Base-by-base conservation (phyloP, 805 yeast genomes). In the Monosporozyma siamensis region DNA sequence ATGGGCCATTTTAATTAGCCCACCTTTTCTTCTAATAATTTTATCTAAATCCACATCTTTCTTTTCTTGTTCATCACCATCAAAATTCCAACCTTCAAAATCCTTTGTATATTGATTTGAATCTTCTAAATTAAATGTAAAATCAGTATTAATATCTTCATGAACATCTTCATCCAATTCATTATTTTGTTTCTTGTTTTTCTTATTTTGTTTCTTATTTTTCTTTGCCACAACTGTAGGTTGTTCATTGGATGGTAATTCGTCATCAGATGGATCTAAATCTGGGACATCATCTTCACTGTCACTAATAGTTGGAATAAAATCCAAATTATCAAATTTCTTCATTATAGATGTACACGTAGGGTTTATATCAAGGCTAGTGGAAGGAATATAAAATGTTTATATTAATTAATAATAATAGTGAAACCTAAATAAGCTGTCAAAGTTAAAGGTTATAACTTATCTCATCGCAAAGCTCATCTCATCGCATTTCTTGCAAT, bases 71-170 rank as follows among this genome's bases (percentile, higher is more conserved):
- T 49, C 47, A 39, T 59, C 64, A 42, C 75, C 77, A 32, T 71
- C 75, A 56, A 88, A 86, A 52, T 87, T 87, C 96, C 97, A 88
- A 4, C 95, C 95, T 44, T 75, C 77, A 41, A 80, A 78, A 3
- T 66, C 66, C 3, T 69, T 48, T 9, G 66, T 55, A 4, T 54
- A 47, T 23, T 35, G 41, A 17, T 40, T 15, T 10, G 44, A 80
- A 22, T 70, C 75, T 22, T 77, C 90, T 9, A 79, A 50, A 18
- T 78, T 73, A 56, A 89, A 89, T 15, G 71, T 63, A 56, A 92
- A 87, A 26, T 77, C 80, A 4, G 89, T 87, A 51, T 86, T 80
- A 37, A 88, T 59, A 44, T 75, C 87, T 34, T 70, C 71, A n/a
- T 73, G 70, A 7, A 48, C 62, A 39, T 61, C 65, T 17, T 63